Base-by-base conservation (phyloP, 345 rosid genomes). In the Excoecaria agallocha region DNA sequence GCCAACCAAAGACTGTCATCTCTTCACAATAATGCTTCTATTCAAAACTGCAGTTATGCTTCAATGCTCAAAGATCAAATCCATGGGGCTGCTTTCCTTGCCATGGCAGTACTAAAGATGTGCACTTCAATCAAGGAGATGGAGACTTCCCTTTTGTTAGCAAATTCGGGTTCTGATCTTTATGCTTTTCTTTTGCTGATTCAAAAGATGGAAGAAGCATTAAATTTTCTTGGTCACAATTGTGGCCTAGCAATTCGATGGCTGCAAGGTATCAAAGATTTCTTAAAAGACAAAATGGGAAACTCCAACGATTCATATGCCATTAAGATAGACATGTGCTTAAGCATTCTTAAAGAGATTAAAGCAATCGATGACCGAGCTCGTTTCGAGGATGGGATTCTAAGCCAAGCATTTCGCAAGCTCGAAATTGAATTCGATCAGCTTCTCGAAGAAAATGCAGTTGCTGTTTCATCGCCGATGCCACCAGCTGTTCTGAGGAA, bases 201-300 rank as follows among this genome's bases (percentile, higher is more conserved):
- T 79, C 86, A 77, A 70, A 83, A 73, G 70, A 89, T 94, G 38
- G 94, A 83, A 45, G 90, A 92, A 76, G 86, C 86, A 10, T 61
- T 89, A 45, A 87, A 80, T 64, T 90, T 92, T 76, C 98, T 92
- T 6, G 66, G 86, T 0, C 85, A 79, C 63, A 91, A 88, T 76
- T 88, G 97, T 74, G 65, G 74, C 80, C 85, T 94, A 49, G 93
- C 95, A 25, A 82, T 89, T 74, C 90, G 73, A 50, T 94, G 98
- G 97, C 54, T 92, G 71, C 78, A 88, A 80, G 91, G 84, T 6
- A 79, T 87, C 16, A 75, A 80, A 13, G 81, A 85, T 65, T 84
- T 84, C 67, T 52, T 89, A 35, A 77, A 84, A 71, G 91, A 85
- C 19, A 84, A 82, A 37, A 77, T 58, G 12, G 76, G 79, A 69